phyloP scores from a whole-genome alignment of 345 rosid species.

The rapeseed (Brassica napus) region DNA sequence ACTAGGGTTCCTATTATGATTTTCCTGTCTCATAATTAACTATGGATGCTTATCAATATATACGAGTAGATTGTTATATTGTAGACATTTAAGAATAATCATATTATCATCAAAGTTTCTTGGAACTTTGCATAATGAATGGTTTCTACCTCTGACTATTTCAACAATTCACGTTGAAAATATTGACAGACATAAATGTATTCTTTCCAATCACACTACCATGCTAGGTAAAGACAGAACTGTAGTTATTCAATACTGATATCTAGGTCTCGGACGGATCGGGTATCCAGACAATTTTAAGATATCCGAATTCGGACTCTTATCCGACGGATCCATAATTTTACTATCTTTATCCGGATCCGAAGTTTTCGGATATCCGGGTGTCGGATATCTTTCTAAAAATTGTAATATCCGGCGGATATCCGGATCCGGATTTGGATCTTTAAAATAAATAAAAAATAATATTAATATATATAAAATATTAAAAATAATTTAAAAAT shows the following conservation, averaged over 20 bases:
- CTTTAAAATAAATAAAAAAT: too few relatives aligned
- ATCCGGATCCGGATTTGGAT: too few relatives aligned
- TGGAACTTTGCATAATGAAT: background rate
- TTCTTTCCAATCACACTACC: conserved; percentile 20
- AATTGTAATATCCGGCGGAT: too few relatives aligned
- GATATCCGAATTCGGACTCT: too few relatives aligned
- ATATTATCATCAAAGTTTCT: background rate
- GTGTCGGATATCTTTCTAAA: too few relatives aligned
- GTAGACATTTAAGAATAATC: conserved; percentile 19
- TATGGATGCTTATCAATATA: background rate
- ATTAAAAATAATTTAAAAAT: too few relatives aligned
- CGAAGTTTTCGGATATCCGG: too few relatives aligned
- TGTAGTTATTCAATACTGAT: background rate
- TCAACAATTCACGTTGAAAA: conserved; percentile 24
- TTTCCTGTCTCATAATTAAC: background rate
- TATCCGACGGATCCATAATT: too few relatives aligned
- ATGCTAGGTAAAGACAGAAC: conserved; percentile 11
- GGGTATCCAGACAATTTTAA: too few relatives aligned
- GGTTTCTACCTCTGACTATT: conserved; percentile 24
- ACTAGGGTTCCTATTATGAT: background rate
- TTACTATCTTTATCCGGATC: too few relatives aligned
- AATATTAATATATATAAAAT: too few relatives aligned
- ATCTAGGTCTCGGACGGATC: too few relatives aligned
- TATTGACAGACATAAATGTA: background rate
- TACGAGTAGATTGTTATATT: background rate